These are phyloP conservation scores for Streptanthus diversifolius DNA, from an alignment of 345 rosid species.

Conservation along the genomic window DNA sequence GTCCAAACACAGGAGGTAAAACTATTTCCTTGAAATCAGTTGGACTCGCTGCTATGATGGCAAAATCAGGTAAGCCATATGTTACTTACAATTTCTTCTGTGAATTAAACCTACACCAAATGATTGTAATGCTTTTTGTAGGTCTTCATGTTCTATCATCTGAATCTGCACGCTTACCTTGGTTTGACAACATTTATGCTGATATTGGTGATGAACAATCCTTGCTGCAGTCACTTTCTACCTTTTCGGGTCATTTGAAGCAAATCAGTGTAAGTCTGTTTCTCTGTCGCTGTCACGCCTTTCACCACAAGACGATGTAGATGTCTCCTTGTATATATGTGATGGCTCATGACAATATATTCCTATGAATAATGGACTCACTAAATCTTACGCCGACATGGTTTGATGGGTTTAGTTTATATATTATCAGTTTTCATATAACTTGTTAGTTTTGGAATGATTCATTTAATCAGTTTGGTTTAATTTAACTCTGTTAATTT, in stretches of 20 bases:
- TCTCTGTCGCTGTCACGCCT: slow-evolving; percentile 14
- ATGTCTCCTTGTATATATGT: not conserved
- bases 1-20: slow-evolving; percentile 98
- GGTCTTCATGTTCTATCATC: slow-evolving; percentile 81
- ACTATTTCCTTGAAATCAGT: slow-evolving; percentile 87
- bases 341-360: not conserved
- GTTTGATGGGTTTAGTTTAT: not conserved
- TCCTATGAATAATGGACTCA: not conserved
- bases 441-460: not conserved
- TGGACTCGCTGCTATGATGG: slow-evolving; percentile 96
- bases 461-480: not conserved
- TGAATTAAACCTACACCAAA: not conserved
- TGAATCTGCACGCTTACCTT: slow-evolving; percentile 81
- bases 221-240: slow-evolving; percentile 81
- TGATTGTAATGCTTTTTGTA: slow-evolving; percentile 32
- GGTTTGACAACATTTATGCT: slow-evolving; percentile 92
- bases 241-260: slow-evolving; percentile 91
- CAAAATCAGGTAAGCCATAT: slow-evolving; percentile 64
- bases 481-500: no score
- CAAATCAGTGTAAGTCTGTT: slow-evolving; percentile 70
- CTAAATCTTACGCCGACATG: not conserved
- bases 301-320: not conserved
- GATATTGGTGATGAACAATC: slow-evolving; percentile 98
- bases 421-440: not conserved
- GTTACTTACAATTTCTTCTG: not conserved